Conservation (phyloP, 306 rosid species). For the Prunus campanulata region DNA sequence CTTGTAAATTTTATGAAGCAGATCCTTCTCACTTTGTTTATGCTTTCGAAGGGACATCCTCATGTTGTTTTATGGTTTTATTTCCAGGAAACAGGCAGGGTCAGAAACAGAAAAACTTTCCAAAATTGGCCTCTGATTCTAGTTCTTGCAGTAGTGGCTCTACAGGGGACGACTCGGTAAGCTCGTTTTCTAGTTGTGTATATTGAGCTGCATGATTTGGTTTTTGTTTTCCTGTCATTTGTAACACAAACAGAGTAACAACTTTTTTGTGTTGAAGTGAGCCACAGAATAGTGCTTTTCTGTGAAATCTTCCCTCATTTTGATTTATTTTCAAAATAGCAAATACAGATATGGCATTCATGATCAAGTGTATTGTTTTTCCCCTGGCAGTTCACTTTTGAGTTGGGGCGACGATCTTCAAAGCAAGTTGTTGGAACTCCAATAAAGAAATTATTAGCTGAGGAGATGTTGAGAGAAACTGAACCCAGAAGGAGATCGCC, state of each 20-base stretch:
- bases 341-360: constrained; percentile 6
- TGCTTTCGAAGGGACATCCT: constrained; percentile 25
- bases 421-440: constrained; percentile 61
- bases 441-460: constrained; percentile 66
- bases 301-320: constrained; percentile 9
- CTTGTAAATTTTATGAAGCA: not conserved
- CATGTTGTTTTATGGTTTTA: constrained; percentile 27
- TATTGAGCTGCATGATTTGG: not conserved
- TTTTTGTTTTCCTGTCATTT: not conserved
- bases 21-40: constrained; percentile 13
- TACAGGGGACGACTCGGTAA: constrained; percentile 56
- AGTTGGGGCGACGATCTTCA: constrained; percentile 59
- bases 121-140: constrained; percentile 50
- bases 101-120: constrained; percentile 35
- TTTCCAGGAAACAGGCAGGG: constrained; percentile 56
- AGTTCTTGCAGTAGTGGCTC: constrained; percentile 50
- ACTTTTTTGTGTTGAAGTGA: constrained; percentile 9
- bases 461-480: constrained; percentile 63
- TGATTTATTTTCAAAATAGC: constrained; percentile 4
- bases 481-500: constrained; percentile 71
- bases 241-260: not conserved
- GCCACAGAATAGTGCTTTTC: not conserved
- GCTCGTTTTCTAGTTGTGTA: constrained; percentile 29
- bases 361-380: constrained; percentile 15
- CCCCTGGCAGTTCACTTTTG: constrained; percentile 53